Percentiles rank a stretch among this genome's conserved stretches.
Conservation (phyloP, 495 filamentous ascomycete genomes). For the Achaetomiella virescens region DNA sequence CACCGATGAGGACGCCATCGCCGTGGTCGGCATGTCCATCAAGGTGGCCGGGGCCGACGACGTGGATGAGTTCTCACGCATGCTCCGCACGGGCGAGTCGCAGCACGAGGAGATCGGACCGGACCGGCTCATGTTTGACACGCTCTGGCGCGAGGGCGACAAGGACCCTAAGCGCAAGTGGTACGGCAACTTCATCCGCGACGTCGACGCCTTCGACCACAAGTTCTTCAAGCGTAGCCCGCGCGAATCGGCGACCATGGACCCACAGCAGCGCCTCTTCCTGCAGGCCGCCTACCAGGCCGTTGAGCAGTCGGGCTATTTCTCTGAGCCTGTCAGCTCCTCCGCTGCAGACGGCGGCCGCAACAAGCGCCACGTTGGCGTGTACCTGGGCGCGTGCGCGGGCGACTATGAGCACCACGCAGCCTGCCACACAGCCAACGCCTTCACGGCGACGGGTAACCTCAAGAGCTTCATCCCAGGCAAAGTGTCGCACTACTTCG, state of each 20-base stretch:
- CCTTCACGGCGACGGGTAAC: conserved; percentile 19
- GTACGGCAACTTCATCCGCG: conserved; percentile 30
- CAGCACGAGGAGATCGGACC: no score
- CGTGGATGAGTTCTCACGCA: no score
- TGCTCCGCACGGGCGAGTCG: no score
- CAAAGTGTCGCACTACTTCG: conserved; percentile 45
- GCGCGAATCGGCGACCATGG: conserved; percentile 51
- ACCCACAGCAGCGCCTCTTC: conserved; percentile 72
- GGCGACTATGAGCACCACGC: conserved; percentile 26
- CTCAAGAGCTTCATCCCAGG: conserved; percentile 36
- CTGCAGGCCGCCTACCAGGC: conserved; percentile 75
- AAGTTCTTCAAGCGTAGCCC: conserved; percentile 53
- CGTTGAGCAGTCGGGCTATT: conserved; percentile 55
- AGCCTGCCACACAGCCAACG: conserved; percentile 42
- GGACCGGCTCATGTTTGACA: no score
- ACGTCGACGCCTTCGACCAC: conserved; percentile 44
- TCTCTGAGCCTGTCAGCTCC: no score
- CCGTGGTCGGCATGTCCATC: no score
- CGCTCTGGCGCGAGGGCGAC: no score
- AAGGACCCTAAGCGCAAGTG: no score
- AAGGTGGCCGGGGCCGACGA: no score
- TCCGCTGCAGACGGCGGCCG: not conserved
- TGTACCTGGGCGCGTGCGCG: conserved; percentile 21
- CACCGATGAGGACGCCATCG: no score
- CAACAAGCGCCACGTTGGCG: conserved; percentile 15